A percentile compares a stretch with the other conserved stretches of the same genome.
Evolutionary conservation across 192 early-diverging fungal genomes (phyloP).

Genomic region (Coemansia sp.): DNA sequence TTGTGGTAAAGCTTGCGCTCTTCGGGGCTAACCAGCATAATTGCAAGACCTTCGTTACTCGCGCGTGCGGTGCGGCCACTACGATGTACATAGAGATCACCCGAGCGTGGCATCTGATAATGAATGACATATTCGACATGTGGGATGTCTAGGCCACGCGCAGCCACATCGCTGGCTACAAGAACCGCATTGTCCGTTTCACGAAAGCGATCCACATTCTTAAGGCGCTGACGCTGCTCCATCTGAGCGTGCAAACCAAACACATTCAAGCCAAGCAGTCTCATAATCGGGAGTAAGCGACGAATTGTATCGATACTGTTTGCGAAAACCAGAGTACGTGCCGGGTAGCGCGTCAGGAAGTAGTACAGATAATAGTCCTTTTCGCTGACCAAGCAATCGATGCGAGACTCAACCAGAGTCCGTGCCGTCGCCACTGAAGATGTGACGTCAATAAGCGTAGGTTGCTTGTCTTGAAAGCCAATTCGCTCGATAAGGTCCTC

Average conservation of each 20-base stretch:
- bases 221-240: slow-evolving; percentile 93
- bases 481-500: slow-evolving; percentile 73
- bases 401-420: slow-evolving; percentile 73
- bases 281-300: slow-evolving; percentile 81
- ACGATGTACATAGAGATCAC: slow-evolving; percentile 95
- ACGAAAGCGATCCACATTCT: slow-evolving; percentile 88
- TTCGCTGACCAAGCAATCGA: slow-evolving; percentile 81
- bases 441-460: slow-evolving; percentile 75
- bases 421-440: slow-evolving; percentile 65
- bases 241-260: slow-evolving; percentile 92
- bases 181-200: slow-evolving; percentile 71
- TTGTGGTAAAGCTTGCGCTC: slow-evolving; percentile 80
- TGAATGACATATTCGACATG: slow-evolving; percentile 92
- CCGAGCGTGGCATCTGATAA: slow-evolving; percentile 88
- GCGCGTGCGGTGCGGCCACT: slow-evolving; percentile 93
- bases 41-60: slow-evolving; percentile 72
- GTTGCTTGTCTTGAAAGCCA: slow-evolving; percentile 73
- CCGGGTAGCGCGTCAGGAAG: slow-evolving; percentile 80
- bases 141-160: slow-evolving; percentile 93
- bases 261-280: slow-evolving; percentile 67
- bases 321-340: slow-evolving; percentile 91
- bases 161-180: slow-evolving; percentile 95
- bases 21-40: slow-evolving; percentile 82
- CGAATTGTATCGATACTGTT: slow-evolving; percentile 94
- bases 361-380: slow-evolving; percentile 90